Evolutionary conservation across 2,329 filamentous ascomycete genomes (phyloP).

Genomic region (Fusarium tanahbumbuense): DNA sequence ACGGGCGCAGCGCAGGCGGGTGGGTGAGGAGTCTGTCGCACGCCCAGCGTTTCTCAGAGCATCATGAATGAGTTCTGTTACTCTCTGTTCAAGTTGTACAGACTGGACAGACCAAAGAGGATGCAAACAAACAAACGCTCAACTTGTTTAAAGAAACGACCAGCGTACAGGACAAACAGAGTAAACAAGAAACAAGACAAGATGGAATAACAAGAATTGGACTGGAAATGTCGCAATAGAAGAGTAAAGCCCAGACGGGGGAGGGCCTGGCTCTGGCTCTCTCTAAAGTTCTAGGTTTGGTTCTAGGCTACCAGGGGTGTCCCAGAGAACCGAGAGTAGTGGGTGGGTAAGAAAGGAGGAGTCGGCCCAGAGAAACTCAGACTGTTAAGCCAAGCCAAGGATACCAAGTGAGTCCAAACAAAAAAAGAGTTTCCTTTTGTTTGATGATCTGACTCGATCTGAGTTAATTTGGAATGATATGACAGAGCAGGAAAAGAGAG

Average conservation of each 20-base stretch:
- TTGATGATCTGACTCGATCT: background rate
- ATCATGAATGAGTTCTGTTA: conserved; percentile 41
- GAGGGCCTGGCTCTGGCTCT: conserved; percentile 24
- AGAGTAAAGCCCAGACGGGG: conserved; percentile 5
- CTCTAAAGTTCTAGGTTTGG: conserved; percentile 13
- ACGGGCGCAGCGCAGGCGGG: conserved; percentile 40
- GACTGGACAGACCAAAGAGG: conserved; percentile 7
- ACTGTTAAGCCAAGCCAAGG: conserved; percentile 22
- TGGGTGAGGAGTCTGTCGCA: conserved; percentile 42
- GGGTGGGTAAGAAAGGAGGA: conserved; percentile 34
- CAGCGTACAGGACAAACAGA: conserved; percentile 32
- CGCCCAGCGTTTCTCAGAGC: conserved; percentile 47
- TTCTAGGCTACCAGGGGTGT: conserved; percentile 33
- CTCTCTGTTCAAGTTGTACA: conserved; percentile 35
- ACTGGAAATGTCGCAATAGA: conserved; percentile 40
- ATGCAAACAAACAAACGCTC: conserved; percentile 15
- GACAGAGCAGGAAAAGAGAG: background rate
- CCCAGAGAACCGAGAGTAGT: conserved; percentile 39
- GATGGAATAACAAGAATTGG: conserved; percentile 16
- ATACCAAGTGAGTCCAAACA: conserved; percentile 10
- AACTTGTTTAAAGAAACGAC: conserved; percentile 19
- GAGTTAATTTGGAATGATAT: conserved; percentile 9
- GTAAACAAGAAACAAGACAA: conserved; percentile 30
- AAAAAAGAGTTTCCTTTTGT: background rate
- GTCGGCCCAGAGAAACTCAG: conserved; percentile 16